These are phyloP conservation scores for Ceratobasidium sp. DNA, from an alignment of 1,284 basidiomycete species.

Conservation along the genomic window DNA sequence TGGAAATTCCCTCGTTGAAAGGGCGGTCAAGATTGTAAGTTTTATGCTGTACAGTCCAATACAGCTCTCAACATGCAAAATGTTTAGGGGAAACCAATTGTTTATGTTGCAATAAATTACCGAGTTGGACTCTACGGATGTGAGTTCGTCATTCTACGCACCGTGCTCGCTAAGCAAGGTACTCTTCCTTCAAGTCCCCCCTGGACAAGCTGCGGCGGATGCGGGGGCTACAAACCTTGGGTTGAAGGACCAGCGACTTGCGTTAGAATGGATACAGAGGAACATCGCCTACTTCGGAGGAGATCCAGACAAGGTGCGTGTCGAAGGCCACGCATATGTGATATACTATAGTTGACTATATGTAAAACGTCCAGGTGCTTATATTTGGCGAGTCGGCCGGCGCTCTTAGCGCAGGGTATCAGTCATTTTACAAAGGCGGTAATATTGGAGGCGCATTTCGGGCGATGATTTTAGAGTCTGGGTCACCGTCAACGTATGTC, in stretches of 20 bases:
- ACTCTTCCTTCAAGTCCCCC: conserved; percentile 30
- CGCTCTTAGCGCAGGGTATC: conserved; percentile 44
- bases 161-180: background rate
- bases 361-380: conserved; percentile 44
- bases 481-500: conserved; percentile 39
- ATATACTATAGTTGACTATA: background rate
- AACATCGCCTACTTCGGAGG: conserved; percentile 61
- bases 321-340: background rate
- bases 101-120: conserved; percentile 58
- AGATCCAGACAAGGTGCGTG: conserved; percentile 53
- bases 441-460: conserved; percentile 41
- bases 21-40: conserved; percentile 23
- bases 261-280: conserved; percentile 60
- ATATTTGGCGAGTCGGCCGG: conserved; percentile 51
- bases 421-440: conserved; percentile 46
- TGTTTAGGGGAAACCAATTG: conserved; percentile 51
- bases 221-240: conserved; percentile 54
- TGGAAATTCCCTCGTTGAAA: conserved; percentile 21
- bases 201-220: conserved; percentile 50
- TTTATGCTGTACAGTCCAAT: conserved; percentile 11
- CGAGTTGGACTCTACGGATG: conserved; percentile 60
- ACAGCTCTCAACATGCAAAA: conserved; percentile 11
- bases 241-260: conserved; percentile 57
- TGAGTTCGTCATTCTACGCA: conserved; percentile 2
- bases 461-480: conserved; percentile 44